Percentiles rank a stretch among this genome's conserved stretches.
These are phyloP conservation scores for Hypoxylon perforatum DNA, from an alignment of 495 filamentous ascomycete species.

Conservation along the genomic window DNA sequence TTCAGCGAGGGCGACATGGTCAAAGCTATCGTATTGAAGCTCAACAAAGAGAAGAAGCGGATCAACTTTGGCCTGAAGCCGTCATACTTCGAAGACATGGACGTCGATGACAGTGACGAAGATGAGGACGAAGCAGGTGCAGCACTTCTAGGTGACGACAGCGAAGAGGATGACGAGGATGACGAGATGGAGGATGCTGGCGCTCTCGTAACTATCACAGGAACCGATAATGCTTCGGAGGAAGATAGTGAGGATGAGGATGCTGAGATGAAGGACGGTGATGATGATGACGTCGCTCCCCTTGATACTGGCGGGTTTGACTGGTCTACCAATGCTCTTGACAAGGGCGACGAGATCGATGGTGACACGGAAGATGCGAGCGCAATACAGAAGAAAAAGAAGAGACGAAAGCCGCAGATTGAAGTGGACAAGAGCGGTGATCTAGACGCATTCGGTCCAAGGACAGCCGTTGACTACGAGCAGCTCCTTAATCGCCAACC, in stretches of 20 bases:
- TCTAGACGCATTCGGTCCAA: slow-evolving; percentile 88
- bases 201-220: slow-evolving; percentile 63
- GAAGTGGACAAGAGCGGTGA: slow-evolving; percentile 89
- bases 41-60: slow-evolving; percentile 76
- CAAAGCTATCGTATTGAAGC: slow-evolving; percentile 85
- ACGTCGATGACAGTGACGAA: slow-evolving; percentile 58
- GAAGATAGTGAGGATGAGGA: slow-evolving; percentile 61
- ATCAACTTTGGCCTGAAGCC: slow-evolving; percentile 93
- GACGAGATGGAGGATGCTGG: slow-evolving; percentile 62
- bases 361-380: slow-evolving; percentile 58
- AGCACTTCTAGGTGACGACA: slow-evolving; percentile 57
- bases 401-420: slow-evolving; percentile 79
- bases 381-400: slow-evolving; percentile 77
- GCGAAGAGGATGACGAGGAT: slow-evolving; percentile 58
- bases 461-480: slow-evolving; percentile 90
- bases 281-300: slow-evolving; percentile 56
- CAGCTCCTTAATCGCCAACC: slow-evolving; percentile 91
- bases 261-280: slow-evolving; percentile 58
- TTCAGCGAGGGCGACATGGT: slow-evolving; percentile 90
- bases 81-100: slow-evolving; percentile 78
- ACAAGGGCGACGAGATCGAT: slow-evolving; percentile 59
- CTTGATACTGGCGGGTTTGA: slow-evolving; percentile 87
- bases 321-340: slow-evolving; percentile 76
- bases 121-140: slow-evolving; percentile 62
- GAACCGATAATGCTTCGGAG: slow-evolving; percentile 53